Evolutionary conservation across 2,329 filamentous ascomycete species (phyloP), one percentile per base, ranked within the genome.

Genomic region (Neopestalotiopsis sp.): DNA sequence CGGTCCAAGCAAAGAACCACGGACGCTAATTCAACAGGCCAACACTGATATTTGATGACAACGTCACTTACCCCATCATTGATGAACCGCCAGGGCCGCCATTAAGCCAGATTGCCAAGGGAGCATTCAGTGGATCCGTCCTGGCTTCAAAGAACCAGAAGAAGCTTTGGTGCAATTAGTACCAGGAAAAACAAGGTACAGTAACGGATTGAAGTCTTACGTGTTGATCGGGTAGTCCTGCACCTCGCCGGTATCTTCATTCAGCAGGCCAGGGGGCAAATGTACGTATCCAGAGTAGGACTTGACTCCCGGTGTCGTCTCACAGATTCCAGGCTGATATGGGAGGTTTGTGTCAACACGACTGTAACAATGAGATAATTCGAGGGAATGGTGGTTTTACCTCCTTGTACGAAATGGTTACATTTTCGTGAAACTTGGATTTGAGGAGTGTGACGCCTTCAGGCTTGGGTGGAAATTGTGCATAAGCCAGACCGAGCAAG

Each of bases 201-300:
- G 10, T 38, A 17, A 14, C 20, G 7, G n/a, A 6, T 7, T 59
- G 0, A 32, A 38, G 34, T 32, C 68, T 38, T 58, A 90, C n/a
- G 88, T 89, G 67, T 78, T 84, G 65, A 84, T 83, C 20, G 81
- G 76, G 69, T 84, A 85, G 61, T 77, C 73, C 38, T 80, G 77
- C 12, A 68, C 78, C 84, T 70, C 90, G 71, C 89, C 88, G 68
- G 30, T 69, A 17, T 76, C 68, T 61, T 78, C 78, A 30, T 82
- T 80, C 5, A 78, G 73, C 1, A 75, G 70, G 2, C 75, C 75
- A 1, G 88, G 74, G 1, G 87, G 85, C 45, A 91, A 76, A 67
- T 83, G 82, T 45, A 91, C 84, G 80, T 90, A 90, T 69, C 89
- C 89, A 3, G 87, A 82, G 74, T 88, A 91, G 81, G 77, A 89